Evolutionary conservation across 495 filamentous ascomycete genomes (phyloP).

Genomic region (Hypomontagnella monticulosa): DNA sequence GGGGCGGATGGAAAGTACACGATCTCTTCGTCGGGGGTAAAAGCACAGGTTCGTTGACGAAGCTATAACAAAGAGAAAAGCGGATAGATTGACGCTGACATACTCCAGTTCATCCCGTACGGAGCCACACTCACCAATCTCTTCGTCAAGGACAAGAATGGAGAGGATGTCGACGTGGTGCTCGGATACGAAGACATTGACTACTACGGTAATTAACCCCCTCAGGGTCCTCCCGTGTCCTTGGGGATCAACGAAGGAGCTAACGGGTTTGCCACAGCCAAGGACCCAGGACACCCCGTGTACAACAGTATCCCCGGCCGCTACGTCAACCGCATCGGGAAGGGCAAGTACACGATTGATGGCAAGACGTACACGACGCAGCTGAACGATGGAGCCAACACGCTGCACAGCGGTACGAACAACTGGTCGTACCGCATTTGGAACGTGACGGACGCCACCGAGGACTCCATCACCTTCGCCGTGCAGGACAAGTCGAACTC

Average conservation of each 20-base stretch:
- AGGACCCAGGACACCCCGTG: slow-evolving; percentile 60
- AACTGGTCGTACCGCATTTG: slow-evolving; percentile 67
- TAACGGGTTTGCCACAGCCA: slow-evolving; percentile 43
- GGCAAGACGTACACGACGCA: slow-evolving; percentile 58
- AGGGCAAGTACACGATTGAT: slow-evolving; percentile 63
- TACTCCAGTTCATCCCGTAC: slow-evolving; percentile 63
- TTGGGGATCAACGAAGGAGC: slow-evolving; percentile 31
- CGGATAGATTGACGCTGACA: slow-evolving; percentile 13
- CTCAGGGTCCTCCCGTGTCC: slow-evolving; percentile 1
- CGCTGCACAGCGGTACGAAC: slow-evolving; percentile 68
- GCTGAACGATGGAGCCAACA: slow-evolving; percentile 66
- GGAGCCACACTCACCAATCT: slow-evolving; percentile 66
- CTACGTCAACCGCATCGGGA: slow-evolving; percentile 66
- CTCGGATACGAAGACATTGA: slow-evolving; percentile 62
- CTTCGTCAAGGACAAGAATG: slow-evolving; percentile 65
- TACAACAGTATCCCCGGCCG: slow-evolving; percentile 64
- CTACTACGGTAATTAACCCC: slow-evolving; percentile 56
- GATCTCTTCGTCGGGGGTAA: slow-evolving; percentile 60
- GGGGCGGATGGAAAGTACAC: slow-evolving; percentile 54
- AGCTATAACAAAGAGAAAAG: background rate
- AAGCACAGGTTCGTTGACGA: slow-evolving; percentile 56
- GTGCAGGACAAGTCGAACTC: slow-evolving; percentile 72
- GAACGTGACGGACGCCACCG: slow-evolving; percentile 63
- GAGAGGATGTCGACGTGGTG: slow-evolving; percentile 63
- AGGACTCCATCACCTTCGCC: slow-evolving; percentile 80